Conservation (phyloP, 805 yeast genomes). For the Blastobotrys terrestris region DNA sequence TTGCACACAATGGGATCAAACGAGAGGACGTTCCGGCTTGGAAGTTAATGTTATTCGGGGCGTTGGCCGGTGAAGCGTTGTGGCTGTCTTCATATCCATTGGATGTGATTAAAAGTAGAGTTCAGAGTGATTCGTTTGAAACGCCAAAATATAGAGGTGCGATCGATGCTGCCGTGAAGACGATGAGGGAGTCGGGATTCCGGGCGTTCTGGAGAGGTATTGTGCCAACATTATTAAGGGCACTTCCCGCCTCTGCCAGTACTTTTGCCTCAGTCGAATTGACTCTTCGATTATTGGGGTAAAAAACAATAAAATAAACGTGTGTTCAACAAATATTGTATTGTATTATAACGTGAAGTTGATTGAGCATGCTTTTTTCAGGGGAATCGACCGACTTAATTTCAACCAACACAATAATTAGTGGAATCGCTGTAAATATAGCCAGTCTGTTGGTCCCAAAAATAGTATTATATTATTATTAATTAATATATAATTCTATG, state of each 20-base stretch:
- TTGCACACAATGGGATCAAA: constrained; percentile 13
- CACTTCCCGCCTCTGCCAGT: constrained; percentile 67
- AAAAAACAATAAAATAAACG: no score
- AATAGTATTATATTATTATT: no score
- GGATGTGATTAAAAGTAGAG: constrained; percentile 56
- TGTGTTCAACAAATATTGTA: not conserved
- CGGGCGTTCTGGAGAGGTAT: constrained; percentile 53
- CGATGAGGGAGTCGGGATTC: constrained; percentile 39
- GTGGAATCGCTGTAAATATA: no score
- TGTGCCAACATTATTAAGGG: constrained; percentile 50
- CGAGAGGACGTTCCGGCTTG: constrained; percentile 49
- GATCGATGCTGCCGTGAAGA: constrained; percentile 38
- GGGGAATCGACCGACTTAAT: no score
- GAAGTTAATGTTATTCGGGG: constrained; percentile 53
- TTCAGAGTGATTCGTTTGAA: constrained; percentile 47
- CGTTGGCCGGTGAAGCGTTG: constrained; percentile 60
- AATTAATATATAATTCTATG: no score
- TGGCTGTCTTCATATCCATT: constrained; percentile 68
- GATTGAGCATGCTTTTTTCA: no score
- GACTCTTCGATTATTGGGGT: constrained; percentile 44
- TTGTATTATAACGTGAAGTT: no score
- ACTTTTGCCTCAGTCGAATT: constrained; percentile 73
- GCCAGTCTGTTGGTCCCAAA: no score
- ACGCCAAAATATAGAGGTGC: constrained; percentile 36
- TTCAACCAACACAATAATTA: no score